Evolutionary conservation across 1,139 yeast genomes (phyloP).

Genomic region (Debaryomyces coudertii): DNA sequence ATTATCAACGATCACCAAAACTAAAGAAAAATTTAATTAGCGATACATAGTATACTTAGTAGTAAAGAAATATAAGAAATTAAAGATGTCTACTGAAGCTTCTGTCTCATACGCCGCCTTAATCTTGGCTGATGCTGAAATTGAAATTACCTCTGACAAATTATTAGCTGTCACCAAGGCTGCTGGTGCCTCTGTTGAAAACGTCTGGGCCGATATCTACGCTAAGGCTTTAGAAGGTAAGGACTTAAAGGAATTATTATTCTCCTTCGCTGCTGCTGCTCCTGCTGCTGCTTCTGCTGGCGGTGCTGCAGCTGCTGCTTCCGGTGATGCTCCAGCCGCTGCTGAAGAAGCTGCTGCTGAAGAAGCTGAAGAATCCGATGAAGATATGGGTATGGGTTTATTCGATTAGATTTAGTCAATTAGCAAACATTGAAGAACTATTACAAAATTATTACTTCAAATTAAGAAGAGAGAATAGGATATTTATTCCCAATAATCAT

Average conservation of each 20-base stretch:
- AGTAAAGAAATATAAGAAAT: conserved; percentile 6
- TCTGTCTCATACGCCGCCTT: conserved; percentile 88
- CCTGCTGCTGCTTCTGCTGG: conserved; percentile 61
- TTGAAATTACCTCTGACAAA: conserved; percentile 79
- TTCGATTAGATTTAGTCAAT: conserved; percentile 57
- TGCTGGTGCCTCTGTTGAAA: conserved; percentile 53
- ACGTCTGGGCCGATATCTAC: conserved; percentile 80
- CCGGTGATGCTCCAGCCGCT: conserved; percentile 59
- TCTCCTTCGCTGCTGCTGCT: conserved; percentile 74
- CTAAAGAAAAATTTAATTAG: conserved; percentile 7
- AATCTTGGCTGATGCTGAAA: conserved; percentile 82
- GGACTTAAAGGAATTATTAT: conserved; percentile 74
- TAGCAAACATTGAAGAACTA: conserved; percentile 6
- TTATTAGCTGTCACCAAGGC: conserved; percentile 62
- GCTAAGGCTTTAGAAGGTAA: conserved; percentile 81
- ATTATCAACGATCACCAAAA: conserved; percentile 2
- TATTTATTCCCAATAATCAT: conserved; percentile 6
- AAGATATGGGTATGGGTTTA: conserved; percentile 85
- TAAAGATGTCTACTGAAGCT: conserved; percentile 75
- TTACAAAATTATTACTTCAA: conserved; percentile 5
- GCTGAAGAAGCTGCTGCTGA: conserved; percentile 61
- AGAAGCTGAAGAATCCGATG: conserved; percentile 62
- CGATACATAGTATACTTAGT: not conserved
- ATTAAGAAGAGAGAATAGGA: conserved; percentile 3
- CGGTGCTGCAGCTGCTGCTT: conserved; percentile 60